These are phyloP conservation scores for Centaurea solstitialis DNA, from an alignment of 129 eudicot genomes.

Conservation along the genomic window DNA sequence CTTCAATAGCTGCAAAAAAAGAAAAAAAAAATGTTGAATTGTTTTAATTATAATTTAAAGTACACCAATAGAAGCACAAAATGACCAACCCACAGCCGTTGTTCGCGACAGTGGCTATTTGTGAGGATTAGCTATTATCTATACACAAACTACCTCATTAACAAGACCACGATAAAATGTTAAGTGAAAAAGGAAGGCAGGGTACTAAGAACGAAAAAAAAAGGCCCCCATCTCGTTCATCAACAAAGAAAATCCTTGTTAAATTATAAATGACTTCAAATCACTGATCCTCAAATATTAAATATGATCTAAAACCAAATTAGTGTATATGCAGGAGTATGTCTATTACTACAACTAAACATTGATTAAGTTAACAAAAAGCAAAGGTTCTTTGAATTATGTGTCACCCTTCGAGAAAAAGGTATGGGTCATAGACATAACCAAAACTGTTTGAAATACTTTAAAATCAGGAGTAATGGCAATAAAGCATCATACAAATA, in stretches of 20 bases:
- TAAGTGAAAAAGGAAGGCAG: background rate
- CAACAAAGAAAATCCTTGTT: background rate
- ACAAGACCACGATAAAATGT: background rate
- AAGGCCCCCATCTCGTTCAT: background rate
- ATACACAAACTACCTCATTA: background rate
- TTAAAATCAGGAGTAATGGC: background rate
- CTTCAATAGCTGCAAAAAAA: slow-evolving; percentile 63
- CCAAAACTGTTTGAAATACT: background rate
- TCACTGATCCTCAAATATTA: background rate
- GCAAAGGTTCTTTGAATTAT: background rate
- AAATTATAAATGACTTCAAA: background rate
- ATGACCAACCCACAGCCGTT: background rate
- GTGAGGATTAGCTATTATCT: background rate
- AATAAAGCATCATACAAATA: background rate
- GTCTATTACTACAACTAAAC: background rate
- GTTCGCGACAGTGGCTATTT: slow-evolving; percentile 8
- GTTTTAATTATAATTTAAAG: background rate
- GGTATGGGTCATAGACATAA: background rate
- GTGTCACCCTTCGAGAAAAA: slow-evolving; percentile 1
- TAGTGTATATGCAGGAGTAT: background rate
- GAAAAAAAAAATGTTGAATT: background rate
- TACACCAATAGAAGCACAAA: background rate
- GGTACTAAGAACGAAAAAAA: background rate
- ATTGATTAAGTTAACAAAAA: background rate
- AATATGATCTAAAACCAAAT: background rate